Evolutionary conservation across 169 alveolate species (phyloP).

Genomic region (Hepatocystis sp.): DNA sequence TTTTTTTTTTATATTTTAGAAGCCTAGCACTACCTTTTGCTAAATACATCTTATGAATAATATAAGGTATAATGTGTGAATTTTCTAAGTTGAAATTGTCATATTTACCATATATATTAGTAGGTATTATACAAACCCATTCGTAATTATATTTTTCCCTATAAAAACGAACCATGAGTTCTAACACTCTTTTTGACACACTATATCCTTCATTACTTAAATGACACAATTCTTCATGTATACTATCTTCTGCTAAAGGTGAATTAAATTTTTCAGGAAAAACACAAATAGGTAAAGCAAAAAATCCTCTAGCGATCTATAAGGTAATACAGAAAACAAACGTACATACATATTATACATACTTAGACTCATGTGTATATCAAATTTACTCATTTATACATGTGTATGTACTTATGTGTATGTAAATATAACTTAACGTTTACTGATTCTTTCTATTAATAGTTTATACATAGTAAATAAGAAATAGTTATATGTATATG

Average conservation of each 20-base stretch:
- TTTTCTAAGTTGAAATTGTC: constrained; percentile 48
- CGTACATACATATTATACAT: too few relatives aligned
- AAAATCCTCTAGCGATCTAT: constrained; percentile 68
- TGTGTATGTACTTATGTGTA: too few relatives aligned
- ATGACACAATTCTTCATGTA: constrained; percentile 64
- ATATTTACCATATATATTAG: constrained; percentile 71
- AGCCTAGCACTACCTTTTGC: constrained; percentile 51
- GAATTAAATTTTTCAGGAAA: constrained; percentile 52
- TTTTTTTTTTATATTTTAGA: too few relatives aligned
- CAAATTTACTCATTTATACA: too few relatives aligned
- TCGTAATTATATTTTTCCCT: constrained; percentile 74
- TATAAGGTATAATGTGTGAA: constrained; percentile 63
- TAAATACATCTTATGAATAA: constrained; percentile 72
- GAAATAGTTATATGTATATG: too few relatives aligned
- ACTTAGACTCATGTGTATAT: too few relatives aligned
- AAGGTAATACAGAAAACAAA: too few relatives aligned
- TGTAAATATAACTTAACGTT: too few relatives aligned
- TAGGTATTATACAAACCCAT: constrained; percentile 75
- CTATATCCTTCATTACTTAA: constrained; percentile 75
- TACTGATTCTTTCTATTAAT: too few relatives aligned
- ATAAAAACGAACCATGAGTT: constrained; percentile 57
- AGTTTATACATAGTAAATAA: too few relatives aligned
- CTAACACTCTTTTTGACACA: constrained; percentile 70
- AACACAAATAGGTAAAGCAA: constrained; percentile 58
- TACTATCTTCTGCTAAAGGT: constrained; percentile 63